Evolutionary conservation across 2,329 filamentous ascomycete species (phyloP), one percentile per base, ranked within the genome.

Genomic region (Blumeria hordei): DNA sequence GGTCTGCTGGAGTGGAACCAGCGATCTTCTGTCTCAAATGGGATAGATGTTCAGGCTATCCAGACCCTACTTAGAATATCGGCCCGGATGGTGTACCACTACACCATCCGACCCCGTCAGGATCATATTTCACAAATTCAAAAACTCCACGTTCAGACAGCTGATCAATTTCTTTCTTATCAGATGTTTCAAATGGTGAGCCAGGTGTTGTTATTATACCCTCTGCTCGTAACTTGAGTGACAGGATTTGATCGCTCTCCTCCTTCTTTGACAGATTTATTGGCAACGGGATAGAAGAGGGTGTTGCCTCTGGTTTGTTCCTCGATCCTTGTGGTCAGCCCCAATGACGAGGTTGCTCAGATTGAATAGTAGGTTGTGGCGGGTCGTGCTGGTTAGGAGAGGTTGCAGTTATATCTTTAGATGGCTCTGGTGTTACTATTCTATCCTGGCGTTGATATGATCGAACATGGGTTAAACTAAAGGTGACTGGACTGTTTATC

Each of bases 151-250:
- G 18, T n/a, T 54, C 52, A 18, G 14, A 54, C 11, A 54, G 12
- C 32, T 16, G 36, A 32, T 54, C 21, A 43, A 44, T 41, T 44
- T 54, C 52, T 36, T 44, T 54, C n/a, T 54, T 34, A 28, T 54
- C 36, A 18, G 52, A 44, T 6, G 52, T 21, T 43, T 54, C 36
- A 18, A 54, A 54, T 39, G 52, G 52, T 54, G 18, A 32, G n/a
- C 52, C 18, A 28, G 36, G 52, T 54, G 52, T 39, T 12, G 16
- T 34, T 14, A 54, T 54, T 14, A 54, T 54, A 33, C 52, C 52
- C 32, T 54, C 52, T 43, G 28, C 28, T 21, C 52, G 37, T 16
- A 54, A 41, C 16, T 54, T 54, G 11, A 43, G 14, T 32, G 36
- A 39, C 10, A 54, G 21, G 6, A 14, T 39, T 28, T 4, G 35